A percentile compares a stretch with the other conserved stretches of the same genome.
Evolutionary conservation across 768 basidiomycete species (phyloP).

Genomic region (Leccinum ochraceum): DNA sequence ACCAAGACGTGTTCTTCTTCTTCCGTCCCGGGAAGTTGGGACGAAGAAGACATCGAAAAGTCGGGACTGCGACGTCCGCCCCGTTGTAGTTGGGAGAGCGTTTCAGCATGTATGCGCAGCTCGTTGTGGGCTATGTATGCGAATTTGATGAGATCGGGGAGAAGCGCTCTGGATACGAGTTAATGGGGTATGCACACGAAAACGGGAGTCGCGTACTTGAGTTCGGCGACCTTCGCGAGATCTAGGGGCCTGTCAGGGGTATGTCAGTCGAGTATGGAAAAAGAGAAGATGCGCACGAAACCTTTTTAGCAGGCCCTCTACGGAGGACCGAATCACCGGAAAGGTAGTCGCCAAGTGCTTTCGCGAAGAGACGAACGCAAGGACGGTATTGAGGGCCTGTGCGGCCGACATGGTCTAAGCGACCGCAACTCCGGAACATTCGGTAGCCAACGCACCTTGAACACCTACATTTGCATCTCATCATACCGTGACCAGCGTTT

Average conservation of each 20-base stretch:
- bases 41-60: slow-evolving; percentile 35
- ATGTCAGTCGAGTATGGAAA: neutral
- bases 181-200: neutral
- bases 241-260: slow-evolving; percentile 66
- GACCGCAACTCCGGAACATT: neutral
- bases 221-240: slow-evolving; percentile 73
- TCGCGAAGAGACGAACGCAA: slow-evolving; percentile 82
- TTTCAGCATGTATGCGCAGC: slow-evolving; percentile 52
- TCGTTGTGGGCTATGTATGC: slow-evolving; percentile 73
- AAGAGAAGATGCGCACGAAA: slow-evolving; percentile 28
- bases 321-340: slow-evolving; percentile 70
- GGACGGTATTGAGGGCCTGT: slow-evolving; percentile 85
- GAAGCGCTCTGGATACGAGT: slow-evolving; percentile 56
- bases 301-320: slow-evolving; percentile 79
- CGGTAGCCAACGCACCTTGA: slow-evolving; percentile 36
- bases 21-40: slow-evolving; percentile 27
- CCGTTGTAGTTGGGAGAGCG: slow-evolving; percentile 20
- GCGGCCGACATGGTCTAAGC: neutral
- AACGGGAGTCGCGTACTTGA: slow-evolving; percentile 55
- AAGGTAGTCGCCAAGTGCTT: slow-evolving; percentile 83
- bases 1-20: slow-evolving; percentile 51
- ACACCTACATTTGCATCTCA: slow-evolving; percentile 34
- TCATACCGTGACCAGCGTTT: neutral
- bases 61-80: slow-evolving; percentile 43
- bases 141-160: slow-evolving; percentile 80